Percentiles rank a stretch among this genome's conserved stretches.
Conservation (phyloP, 371 early-diverging fungal genomes). For the Mucor velutinosus region DNA sequence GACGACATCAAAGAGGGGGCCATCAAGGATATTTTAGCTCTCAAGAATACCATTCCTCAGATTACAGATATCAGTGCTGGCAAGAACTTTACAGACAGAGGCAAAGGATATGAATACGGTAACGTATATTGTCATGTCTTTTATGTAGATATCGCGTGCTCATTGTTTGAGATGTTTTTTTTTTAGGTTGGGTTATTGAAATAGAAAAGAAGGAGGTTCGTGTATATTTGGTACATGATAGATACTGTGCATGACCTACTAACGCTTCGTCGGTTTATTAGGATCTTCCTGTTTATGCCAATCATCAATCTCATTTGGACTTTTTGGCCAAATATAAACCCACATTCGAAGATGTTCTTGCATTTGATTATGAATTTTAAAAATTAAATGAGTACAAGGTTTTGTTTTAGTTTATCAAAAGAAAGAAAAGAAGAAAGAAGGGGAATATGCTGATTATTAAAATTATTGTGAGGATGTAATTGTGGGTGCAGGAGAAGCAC, state of each 20-base stretch:
- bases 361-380: conserved; percentile 45
- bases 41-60: conserved; percentile 43
- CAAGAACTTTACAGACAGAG: conserved; percentile 51
- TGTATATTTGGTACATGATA: not conserved
- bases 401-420: conserved; percentile 4
- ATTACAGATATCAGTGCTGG: conserved; percentile 40
- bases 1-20: conserved; percentile 26
- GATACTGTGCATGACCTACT: not conserved
- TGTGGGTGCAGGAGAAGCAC: conserved; percentile 33
- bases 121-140: not conserved
- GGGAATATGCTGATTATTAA: not conserved
- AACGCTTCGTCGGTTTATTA: conserved; percentile 1
- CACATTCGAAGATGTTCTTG: conserved; percentile 42
- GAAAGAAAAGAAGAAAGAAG: not conserved
- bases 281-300: conserved; percentile 38
- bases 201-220: conserved; percentile 45
- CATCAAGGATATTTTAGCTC: conserved; percentile 25
- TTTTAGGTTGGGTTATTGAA: conserved; percentile 51
- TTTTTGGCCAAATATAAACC: conserved; percentile 38
- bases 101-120: conserved; percentile 49
- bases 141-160: not conserved
- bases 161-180: not conserved
- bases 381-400: conserved; percentile 2
- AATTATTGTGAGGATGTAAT: conserved; percentile 3
- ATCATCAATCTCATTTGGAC: conserved; percentile 35